Conservation (phyloP, 164 flowering plant genomes). For the Brasenia schreberi region DNA sequence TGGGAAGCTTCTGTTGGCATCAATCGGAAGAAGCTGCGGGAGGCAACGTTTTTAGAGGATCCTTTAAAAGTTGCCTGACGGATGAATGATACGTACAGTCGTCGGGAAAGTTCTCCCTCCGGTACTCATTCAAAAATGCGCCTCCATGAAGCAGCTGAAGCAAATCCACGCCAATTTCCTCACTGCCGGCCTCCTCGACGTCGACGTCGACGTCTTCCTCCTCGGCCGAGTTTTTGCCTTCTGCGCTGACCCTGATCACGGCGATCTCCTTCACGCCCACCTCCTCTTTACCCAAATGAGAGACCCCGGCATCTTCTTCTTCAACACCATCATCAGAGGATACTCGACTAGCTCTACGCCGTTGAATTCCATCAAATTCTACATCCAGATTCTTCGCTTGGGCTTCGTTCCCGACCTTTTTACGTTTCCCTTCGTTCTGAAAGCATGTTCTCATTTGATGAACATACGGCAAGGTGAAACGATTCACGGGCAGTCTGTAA, state of each 20-base stretch:
- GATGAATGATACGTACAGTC: not conserved
- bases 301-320: slow-evolving; percentile 13
- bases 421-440: slow-evolving; percentile 18
- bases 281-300: slow-evolving; percentile 11
- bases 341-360: slow-evolving; percentile 7
- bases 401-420: slow-evolving; percentile 12
- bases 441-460: slow-evolving; percentile 9
- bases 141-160: slow-evolving; percentile 10
- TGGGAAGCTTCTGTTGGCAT: not conserved
- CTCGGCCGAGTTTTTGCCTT: slow-evolving; percentile 13
- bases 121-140: slow-evolving; percentile 12
- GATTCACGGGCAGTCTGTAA: slow-evolving; percentile 17
- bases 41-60: not conserved
- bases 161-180: slow-evolving; percentile 16
- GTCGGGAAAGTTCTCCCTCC: not conserved
- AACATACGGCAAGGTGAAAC: slow-evolving; percentile 14
- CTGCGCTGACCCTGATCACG: slow-evolving; percentile 1
- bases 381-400: slow-evolving; percentile 6
- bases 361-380: slow-evolving; percentile 4
- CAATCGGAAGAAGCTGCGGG: not conserved
- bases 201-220: slow-evolving; percentile 9
- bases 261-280: slow-evolving; percentile 8
- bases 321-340: slow-evolving; percentile 14
- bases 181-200: slow-evolving; percentile 13
- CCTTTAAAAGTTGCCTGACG: not conserved